A percentile compares a stretch with the other conserved stretches of the same genome.
Evolutionary conservation across 108 stramenopile genomes (phyloP).

Genomic region (Mayamaea pseudoterrestris): DNA sequence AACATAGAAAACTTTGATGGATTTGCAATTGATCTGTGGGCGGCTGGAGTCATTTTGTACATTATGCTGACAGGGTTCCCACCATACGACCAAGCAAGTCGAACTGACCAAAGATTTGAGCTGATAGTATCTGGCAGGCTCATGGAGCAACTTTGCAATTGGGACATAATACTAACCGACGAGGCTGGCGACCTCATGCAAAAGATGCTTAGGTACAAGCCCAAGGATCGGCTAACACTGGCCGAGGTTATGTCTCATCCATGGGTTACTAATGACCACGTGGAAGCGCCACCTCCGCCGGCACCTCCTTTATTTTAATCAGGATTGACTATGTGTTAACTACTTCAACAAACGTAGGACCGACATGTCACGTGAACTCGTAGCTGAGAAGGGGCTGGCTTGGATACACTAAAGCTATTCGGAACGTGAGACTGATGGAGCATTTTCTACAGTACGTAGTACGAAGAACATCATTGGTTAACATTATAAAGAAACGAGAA

Average conservation of each 20-base stretch:
- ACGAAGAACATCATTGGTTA: no score
- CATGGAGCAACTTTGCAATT: conserved; percentile 49
- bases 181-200: conserved; percentile 67
- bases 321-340: no score
- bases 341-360: no score
- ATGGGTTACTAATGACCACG: conserved; percentile 47
- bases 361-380: no score
- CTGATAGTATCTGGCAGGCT: conserved; percentile 57
- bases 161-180: conserved; percentile 52
- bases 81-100: conserved; percentile 70
- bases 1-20: conserved; percentile 75
- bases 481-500: no score
- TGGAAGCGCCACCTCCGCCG: conserved; percentile 19
- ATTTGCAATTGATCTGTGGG: conserved; percentile 91
- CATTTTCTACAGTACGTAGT: no score
- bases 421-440: not conserved
- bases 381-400: not conserved
- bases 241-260: conserved; percentile 67
- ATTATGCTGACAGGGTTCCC: conserved; percentile 93
- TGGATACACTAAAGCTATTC: not conserved
- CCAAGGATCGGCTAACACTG: conserved; percentile 59
- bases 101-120: conserved; percentile 67
- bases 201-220: conserved; percentile 58
- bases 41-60: conserved; percentile 88
- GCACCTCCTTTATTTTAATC: conserved; percentile 17